A percentile compares a stretch with the other conserved stretches of the same genome.
These are phyloP conservation scores for Ogataea minuta DNA, from an alignment of 805 yeast genomes.

Conservation along the genomic window DNA sequence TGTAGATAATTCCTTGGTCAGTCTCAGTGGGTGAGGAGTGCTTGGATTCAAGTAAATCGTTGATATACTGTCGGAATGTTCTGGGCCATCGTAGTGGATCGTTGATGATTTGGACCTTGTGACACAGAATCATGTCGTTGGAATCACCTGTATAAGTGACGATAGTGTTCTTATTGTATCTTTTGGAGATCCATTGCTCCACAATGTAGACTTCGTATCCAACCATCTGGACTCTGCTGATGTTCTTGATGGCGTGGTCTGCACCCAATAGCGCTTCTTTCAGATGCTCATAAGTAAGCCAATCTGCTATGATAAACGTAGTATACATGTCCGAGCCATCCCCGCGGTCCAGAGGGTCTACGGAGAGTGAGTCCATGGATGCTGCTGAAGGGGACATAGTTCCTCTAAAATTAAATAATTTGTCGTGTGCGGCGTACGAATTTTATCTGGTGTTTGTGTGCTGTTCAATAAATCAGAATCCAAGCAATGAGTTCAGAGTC, in stretches of 20 bases:
- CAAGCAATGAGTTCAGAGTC: constrained; percentile 19
- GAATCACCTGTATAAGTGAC: constrained; percentile 85
- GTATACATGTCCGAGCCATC: constrained; percentile 9
- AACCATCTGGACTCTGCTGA: constrained; percentile 46
- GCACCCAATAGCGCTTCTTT: constrained; percentile 36
- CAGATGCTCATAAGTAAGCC: constrained; percentile 49
- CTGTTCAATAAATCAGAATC: constrained; percentile 10
- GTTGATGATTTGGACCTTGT: constrained; percentile 53
- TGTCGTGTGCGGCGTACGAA: constrained; percentile 13
- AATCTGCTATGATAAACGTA: constrained; percentile 47
- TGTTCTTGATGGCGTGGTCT: constrained; percentile 37
- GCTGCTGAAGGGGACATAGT: constrained; percentile 6
- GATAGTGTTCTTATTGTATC: constrained; percentile 65
- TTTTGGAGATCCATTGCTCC: constrained; percentile 88
- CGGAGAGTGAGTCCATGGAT: not conserved
- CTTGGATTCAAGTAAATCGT: constrained; percentile 55
- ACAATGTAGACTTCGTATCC: constrained; percentile 92
- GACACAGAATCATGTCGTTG: constrained; percentile 58
- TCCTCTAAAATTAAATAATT: not conserved
- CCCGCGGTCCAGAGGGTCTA: not conserved
- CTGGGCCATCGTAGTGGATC: constrained; percentile 47
- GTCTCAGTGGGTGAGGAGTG: constrained; percentile 69
- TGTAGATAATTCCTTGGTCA: constrained; percentile 60
- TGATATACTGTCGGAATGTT: constrained; percentile 57
- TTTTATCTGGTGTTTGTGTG: constrained; percentile 2